Conservation (phyloP, 768 basidiomycete genomes). For the Cyclocybe aegerita region DNA sequence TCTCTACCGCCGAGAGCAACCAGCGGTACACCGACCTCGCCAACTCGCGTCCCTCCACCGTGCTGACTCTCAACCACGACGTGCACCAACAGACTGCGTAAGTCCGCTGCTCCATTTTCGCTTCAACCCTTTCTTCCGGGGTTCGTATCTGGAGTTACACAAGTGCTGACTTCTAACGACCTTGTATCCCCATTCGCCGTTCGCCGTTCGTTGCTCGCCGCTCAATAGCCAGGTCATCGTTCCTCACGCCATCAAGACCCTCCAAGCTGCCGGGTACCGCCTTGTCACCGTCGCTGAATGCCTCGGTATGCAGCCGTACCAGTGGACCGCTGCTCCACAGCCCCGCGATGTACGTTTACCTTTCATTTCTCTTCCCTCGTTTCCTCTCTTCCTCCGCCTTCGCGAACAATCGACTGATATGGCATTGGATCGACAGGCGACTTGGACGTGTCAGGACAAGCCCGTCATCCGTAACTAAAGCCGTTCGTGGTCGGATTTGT, state of each 20-base stretch:
- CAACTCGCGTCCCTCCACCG: constrained; percentile 21
- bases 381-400: background rate
- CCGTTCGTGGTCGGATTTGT: too few species aligned
- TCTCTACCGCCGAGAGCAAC: constrained; percentile 19
- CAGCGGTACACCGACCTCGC: constrained; percentile 21
- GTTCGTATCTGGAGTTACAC: too few species aligned
- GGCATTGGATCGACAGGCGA: background rate
- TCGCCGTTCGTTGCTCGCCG: background rate
- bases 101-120: background rate
- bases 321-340: constrained; percentile 22
- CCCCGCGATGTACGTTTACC: constrained; percentile 20
- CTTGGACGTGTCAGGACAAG: constrained; percentile 11
- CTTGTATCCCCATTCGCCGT: constrained; percentile 14
- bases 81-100: constrained; percentile 28
- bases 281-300: constrained; percentile 44
- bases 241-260: constrained; percentile 28
- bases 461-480: background rate
- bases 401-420: background rate
- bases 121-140: background rate
- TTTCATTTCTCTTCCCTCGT: background rate
- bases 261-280: constrained; percentile 32
- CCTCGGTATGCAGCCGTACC: constrained; percentile 33
- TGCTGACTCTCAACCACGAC: constrained; percentile 36
- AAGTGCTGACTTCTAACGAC: constrained; percentile 6
- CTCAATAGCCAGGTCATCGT: constrained; percentile 24